phyloP scores from a whole-genome alignment of 768 basidiomycete species.

The Auricularia cornea region DNA sequence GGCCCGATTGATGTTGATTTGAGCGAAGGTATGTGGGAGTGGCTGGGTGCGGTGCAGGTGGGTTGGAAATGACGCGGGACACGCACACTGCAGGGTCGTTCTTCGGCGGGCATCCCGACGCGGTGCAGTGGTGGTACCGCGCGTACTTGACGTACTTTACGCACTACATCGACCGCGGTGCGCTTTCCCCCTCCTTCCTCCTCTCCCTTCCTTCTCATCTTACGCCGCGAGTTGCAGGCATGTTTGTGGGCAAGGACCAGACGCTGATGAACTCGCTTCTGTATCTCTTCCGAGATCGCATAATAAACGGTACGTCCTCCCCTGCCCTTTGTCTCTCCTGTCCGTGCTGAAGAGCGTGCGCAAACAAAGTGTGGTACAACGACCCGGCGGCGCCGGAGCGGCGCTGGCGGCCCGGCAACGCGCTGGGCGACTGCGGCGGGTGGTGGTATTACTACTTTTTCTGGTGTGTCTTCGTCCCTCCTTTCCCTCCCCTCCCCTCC shows the following conservation, averaged over 20 bases:
- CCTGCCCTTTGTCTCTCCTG: constrained; percentile 9
- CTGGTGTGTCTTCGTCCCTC: constrained; percentile 12
- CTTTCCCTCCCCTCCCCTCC: neutral
- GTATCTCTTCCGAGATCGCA: constrained; percentile 36
- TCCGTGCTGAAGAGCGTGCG: constrained; percentile 12
- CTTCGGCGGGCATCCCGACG: constrained; percentile 41
- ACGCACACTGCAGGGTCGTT: constrained; percentile 49
- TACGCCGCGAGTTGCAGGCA: constrained; percentile 7
- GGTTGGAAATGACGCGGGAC: too few species aligned
- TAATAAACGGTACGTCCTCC: constrained; percentile 35
- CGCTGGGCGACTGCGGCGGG: constrained; percentile 33
- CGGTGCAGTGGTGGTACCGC: constrained; percentile 37
- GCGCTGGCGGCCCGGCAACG: constrained; percentile 18
- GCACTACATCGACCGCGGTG: constrained; percentile 31
- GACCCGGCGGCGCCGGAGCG: constrained; percentile 12
- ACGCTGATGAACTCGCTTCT: constrained; percentile 42
- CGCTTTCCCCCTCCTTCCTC: too few species aligned
- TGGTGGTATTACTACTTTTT: constrained; percentile 47
- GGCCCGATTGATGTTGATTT: constrained; percentile 45
- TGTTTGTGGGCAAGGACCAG: constrained; percentile 53
- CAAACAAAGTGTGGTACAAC: constrained; percentile 33
- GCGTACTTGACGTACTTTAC: constrained; percentile 45
- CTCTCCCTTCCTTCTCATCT: too few species aligned
- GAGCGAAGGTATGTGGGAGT: constrained; percentile 37
- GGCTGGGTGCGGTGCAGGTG: neutral